Evolutionary conservation across 139 green algal species (phyloP).

Genomic region (Chlorella sorokiniana): DNA sequence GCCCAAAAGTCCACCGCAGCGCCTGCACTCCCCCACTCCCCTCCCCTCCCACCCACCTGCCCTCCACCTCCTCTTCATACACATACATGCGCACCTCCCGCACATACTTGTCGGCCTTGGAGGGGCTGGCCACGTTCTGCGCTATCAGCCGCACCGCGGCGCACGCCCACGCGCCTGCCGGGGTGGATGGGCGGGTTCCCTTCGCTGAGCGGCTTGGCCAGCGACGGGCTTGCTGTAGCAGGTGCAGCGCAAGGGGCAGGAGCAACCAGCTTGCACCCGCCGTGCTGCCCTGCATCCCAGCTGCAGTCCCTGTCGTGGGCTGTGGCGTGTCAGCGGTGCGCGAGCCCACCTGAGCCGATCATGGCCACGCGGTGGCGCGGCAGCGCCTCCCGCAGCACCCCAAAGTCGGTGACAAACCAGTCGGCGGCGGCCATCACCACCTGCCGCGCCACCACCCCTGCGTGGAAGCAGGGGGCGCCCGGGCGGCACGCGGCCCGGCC

Average conservation of each 20-base stretch:
- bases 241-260: no score
- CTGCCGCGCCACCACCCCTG: slow-evolving; percentile 57
- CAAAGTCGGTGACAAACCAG: slow-evolving; percentile 63
- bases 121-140: slow-evolving; percentile 43
- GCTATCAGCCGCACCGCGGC: slow-evolving; percentile 55
- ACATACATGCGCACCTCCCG: slow-evolving; percentile 54
- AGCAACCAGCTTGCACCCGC: no score
- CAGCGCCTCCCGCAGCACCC: slow-evolving; percentile 38
- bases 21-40: no score
- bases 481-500: no score
- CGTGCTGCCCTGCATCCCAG: no score
- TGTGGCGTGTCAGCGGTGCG: no score
- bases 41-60: neutral
- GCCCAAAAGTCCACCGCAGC: no score
- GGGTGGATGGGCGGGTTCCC: no score
- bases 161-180: slow-evolving; percentile 63
- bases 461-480: neutral
- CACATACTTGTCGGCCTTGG: slow-evolving; percentile 61
- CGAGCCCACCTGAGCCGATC: slow-evolving; percentile 48
- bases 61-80: slow-evolving; percentile 41
- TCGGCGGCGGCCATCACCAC: slow-evolving; percentile 59
- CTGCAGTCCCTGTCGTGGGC: neutral
- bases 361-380: slow-evolving; percentile 33
- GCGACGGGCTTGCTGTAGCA: no score
- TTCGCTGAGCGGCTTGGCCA: no score